Conservation (phyloP, 306 rosid species). For the Cicer chorassanicum region DNA sequence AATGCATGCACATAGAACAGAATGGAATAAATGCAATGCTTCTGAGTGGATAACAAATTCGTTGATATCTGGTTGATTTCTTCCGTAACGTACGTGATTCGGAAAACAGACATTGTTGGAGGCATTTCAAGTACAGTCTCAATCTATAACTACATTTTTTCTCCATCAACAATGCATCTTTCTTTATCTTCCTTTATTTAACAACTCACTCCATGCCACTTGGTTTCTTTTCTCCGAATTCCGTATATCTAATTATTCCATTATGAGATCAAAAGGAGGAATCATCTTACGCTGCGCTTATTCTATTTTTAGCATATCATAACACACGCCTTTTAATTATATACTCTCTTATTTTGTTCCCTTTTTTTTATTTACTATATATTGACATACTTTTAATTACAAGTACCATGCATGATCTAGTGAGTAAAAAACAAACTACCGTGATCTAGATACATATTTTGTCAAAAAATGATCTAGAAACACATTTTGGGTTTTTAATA, state of each 20-base stretch:
- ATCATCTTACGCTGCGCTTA: background rate
- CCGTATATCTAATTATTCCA: background rate
- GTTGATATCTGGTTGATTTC: background rate
- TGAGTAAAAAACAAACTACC: too few species aligned
- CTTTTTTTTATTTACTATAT: too few species aligned
- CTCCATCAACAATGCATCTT: too few species aligned
- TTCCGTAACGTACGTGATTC: background rate
- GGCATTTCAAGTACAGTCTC: background rate
- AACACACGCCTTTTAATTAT: background rate
- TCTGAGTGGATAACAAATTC: background rate
- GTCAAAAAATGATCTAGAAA: too few species aligned
- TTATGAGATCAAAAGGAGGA: background rate
- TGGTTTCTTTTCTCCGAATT: background rate
- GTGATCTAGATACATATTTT: too few species aligned
- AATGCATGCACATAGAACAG: background rate
- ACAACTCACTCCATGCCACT: background rate
- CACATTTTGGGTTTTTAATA: too few species aligned
- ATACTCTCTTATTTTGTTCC: too few species aligned
- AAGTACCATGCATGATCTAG: too few species aligned
- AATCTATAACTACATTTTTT: background rate
- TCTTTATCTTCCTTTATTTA: background rate
- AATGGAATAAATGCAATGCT: constrained; percentile 4
- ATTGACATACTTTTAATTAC: too few species aligned
- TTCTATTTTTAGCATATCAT: background rate
- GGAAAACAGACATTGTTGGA: constrained; percentile 20